These are phyloP conservation scores for Apophysomyces variabilis DNA, from an alignment of 371 early-diverging fungal species.

Conservation along the genomic window DNA sequence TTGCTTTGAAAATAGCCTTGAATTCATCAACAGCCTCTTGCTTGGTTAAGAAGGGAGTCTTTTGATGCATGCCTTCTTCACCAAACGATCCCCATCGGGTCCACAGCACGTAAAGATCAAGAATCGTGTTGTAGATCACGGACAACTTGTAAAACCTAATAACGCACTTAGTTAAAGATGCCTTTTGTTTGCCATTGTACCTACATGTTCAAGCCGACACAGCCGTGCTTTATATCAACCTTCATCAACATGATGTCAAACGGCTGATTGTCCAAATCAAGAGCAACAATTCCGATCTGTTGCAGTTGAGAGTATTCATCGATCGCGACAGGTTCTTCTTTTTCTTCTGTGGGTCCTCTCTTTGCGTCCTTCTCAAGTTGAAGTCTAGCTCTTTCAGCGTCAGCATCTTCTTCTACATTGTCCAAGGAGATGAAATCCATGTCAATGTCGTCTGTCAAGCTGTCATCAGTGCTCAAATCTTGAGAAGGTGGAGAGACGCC, in stretches of 20 bases:
- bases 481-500: conserved; percentile 20
- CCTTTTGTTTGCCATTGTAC: neutral
- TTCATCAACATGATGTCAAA: conserved; percentile 58
- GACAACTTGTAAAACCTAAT: conserved; percentile 64
- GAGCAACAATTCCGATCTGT: conserved; percentile 41
- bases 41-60: conserved; percentile 55
- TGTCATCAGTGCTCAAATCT: conserved; percentile 8
- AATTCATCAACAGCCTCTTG: conserved; percentile 61
- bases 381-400: conserved; percentile 44
- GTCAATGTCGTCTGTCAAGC: conserved; percentile 14
- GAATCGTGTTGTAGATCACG: conserved; percentile 50
- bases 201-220: conserved; percentile 42
- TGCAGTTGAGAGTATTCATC: conserved; percentile 45
- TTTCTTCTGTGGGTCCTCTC: conserved; percentile 22
- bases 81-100: conserved; percentile 65
- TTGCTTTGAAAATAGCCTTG: conserved; percentile 62
- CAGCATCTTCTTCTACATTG: conserved; percentile 42
- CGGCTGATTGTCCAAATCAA: conserved; percentile 36
- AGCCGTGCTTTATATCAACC: conserved; percentile 42
- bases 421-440: conserved; percentile 29
- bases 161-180: neutral
- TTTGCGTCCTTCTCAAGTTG: conserved; percentile 28
- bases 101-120: conserved; percentile 59
- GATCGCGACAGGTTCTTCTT: conserved; percentile 20
- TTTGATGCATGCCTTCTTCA: conserved; percentile 60